Base-by-base conservation (phyloP, 2,329 filamentous ascomycete genomes). In the Emericellopsis cladophorae region DNA sequence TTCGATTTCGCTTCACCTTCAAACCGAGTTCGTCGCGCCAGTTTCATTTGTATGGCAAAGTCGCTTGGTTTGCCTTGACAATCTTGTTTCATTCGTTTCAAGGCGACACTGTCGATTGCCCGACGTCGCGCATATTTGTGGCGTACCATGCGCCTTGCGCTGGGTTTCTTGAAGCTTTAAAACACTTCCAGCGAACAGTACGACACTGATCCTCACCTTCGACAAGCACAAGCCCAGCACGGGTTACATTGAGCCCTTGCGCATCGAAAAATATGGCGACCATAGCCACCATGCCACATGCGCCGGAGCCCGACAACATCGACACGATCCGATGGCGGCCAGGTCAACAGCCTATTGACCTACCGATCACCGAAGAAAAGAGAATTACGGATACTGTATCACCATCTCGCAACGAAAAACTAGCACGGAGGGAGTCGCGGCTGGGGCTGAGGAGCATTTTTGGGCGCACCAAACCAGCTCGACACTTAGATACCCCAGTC, bases 381-480 rank as follows among this genome's bases (percentile, higher is more conserved):
- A 12, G 4, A 7, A 24, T 37, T 36, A n/a, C 22, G 21, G 31
- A 38, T 8, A 5, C n/a, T 26, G 26, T n/a, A 32, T 10, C 36
- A 18, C 29, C 40, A 7, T 12, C 26, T 15, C 42, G 24, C 9
- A 16, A 37, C 7, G 61, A 61, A 32, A 66, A 58, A 47, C 46
- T 64, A 22, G 48, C 46, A 40, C 64, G 57, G 51, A 55, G 67
- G 44, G 68, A 70, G 40, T 71, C 68, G 14, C 64, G 58, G 42
- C 49, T 70, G 26, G 67, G 62, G 4, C 52, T 72, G 36, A 57
- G 65, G 34, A 63, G 54, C 45, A 60, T 78, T 8, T 76, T 78
- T 47, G 59, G 64, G 33, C 64, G 68, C 44, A 59, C 60, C 16
- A 72, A 62, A 50, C 26, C 26, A 29, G 26, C 26, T 12, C 26